Evolutionary conservation across 495 filamentous ascomycete genomes (phyloP).

Genomic region (Copromyces sp.): DNA sequence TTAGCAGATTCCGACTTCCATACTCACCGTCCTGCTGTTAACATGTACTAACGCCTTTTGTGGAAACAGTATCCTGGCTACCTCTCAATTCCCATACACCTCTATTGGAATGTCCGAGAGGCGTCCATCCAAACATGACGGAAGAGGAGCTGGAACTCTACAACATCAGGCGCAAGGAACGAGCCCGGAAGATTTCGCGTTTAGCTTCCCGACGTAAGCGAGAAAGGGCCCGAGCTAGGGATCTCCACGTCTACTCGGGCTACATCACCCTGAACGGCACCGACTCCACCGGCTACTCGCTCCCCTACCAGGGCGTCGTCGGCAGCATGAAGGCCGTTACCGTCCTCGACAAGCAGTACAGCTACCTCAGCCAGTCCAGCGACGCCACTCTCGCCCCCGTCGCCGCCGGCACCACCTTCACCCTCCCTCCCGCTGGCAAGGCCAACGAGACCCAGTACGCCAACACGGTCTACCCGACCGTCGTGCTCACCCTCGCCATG

Average conservation of each 20-base stretch:
- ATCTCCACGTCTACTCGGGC: constrained; percentile 35
- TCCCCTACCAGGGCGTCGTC: constrained; percentile 42
- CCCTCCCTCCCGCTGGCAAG: constrained; percentile 26
- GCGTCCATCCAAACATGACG: too few relatives aligned
- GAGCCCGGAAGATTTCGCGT: too few relatives aligned
- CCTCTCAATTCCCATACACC: too few relatives aligned
- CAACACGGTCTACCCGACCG: constrained; percentile 17
- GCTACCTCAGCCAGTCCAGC: constrained; percentile 23
- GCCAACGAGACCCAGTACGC: constrained; percentile 25
- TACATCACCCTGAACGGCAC: constrained; percentile 41
- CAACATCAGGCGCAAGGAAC: too few relatives aligned
- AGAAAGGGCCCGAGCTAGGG: too few relatives aligned
- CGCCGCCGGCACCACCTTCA: constrained; percentile 28
- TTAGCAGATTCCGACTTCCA: too few relatives aligned
- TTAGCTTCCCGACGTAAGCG: too few relatives aligned
- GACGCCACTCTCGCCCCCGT: constrained; percentile 25
- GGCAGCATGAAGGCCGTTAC: constrained; percentile 32
- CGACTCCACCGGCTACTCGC: constrained; percentile 35
- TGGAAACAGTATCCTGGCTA: too few relatives aligned
- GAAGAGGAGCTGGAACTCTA: too few relatives aligned
- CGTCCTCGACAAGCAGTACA: constrained; percentile 26
- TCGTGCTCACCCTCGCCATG: constrained; percentile 27
- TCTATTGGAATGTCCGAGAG: too few relatives aligned
- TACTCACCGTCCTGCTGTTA: too few relatives aligned
- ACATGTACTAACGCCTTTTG: too few relatives aligned